Percentiles rank a stretch among this genome's conserved stretches.
Evolutionary conservation across 129 eudicot genomes (phyloP).

Genomic region (Logfia minima): DNA sequence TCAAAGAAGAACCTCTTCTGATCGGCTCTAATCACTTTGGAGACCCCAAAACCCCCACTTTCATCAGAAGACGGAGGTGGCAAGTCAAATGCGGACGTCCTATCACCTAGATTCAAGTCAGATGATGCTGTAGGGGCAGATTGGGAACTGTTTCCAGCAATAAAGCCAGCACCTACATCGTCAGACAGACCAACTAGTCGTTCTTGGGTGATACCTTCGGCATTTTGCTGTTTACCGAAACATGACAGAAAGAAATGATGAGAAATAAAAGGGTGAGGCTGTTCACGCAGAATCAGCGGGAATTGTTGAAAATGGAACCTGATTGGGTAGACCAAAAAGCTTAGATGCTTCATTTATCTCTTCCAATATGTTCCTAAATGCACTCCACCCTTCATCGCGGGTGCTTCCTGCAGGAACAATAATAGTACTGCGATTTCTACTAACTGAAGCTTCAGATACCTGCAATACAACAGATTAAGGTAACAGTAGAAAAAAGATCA

Average conservation of each 20-base stretch:
- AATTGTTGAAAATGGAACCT: slow-evolving; percentile 45
- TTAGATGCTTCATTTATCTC: slow-evolving; percentile 91
- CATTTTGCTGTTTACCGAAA: slow-evolving; percentile 50
- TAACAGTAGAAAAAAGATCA: slow-evolving; percentile 1
- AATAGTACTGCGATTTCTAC: slow-evolving; percentile 95
- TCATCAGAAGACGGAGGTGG: slow-evolving; percentile 67
- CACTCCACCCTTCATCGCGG: slow-evolving; percentile 94
- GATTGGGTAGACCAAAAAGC: slow-evolving; percentile 72
- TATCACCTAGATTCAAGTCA: slow-evolving; percentile 64
- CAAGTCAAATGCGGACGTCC: slow-evolving; percentile 58
- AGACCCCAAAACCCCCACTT: slow-evolving; percentile 62
- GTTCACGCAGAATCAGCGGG: not conserved
- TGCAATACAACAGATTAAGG: slow-evolving; percentile 32
- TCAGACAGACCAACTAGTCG: slow-evolving; percentile 90
- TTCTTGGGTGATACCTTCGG: slow-evolving; percentile 64
- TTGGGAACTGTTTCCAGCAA: slow-evolving; percentile 86
- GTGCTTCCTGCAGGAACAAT: slow-evolving; percentile 98
- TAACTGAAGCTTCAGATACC: slow-evolving; percentile 99
- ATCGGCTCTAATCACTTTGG: slow-evolving; percentile 95
- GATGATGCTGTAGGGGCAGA: slow-evolving; percentile 47
- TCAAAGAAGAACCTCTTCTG: slow-evolving; percentile 97
- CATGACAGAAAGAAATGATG: slow-evolving; percentile 6
- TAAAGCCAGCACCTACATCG: slow-evolving; percentile 98
- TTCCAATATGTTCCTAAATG: slow-evolving; percentile 89
- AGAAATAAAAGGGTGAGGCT: not conserved